Base-by-base conservation (phyloP, 169 alveolate species). In the Plasmodium fragile region DNA sequence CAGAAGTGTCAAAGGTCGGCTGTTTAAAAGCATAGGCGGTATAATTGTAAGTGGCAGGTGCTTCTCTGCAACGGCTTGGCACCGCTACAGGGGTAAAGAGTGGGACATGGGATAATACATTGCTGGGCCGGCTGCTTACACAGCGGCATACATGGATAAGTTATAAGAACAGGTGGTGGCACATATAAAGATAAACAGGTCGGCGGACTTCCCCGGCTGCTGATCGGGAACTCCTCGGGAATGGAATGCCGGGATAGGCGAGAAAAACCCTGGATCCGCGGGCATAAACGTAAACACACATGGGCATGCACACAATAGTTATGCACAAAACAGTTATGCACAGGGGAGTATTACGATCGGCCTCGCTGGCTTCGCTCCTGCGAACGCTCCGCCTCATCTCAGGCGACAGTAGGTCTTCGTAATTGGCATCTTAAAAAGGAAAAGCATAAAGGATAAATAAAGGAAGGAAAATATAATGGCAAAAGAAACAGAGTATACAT, bases 361-460 rank as follows among this genome's bases (percentile, higher is more conserved):
- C 13, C 75, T 28, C n/a, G 36, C 75, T 8, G 1, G 36, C 75
- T 45, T 28, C 75, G 0, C 39, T 7, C 39, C 2, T 28, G 36
- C 16, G n/a, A 32, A 25, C 36, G 75, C 13, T n/a, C 73, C 36
- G 30, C 39, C 7, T 65, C n/a, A 65, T 1, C 13, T 16, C 75
- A 16, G 75, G 36, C 75, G 59, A 49, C 52, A 73, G 78, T 84
- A 84, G 41, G 41, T 84, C 80, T 84, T 84, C 10, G 83, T 84
- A 75, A 84, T 84, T 13, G 93, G 93, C 34, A 84, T n/a, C 10
- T 84, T 73, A 73, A 84, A 84, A 25, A 84, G 59, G 25, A 49
- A 75, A 13, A 36, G 3, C 59, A 84, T 84, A 59, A 84, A 84
- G 10, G 41, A n/a, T 34, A 84, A 52, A 75, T 84, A 84, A 73